phyloP scores from a whole-genome alignment of 345 rosid genomes.

The Jatropha curcas region DNA sequence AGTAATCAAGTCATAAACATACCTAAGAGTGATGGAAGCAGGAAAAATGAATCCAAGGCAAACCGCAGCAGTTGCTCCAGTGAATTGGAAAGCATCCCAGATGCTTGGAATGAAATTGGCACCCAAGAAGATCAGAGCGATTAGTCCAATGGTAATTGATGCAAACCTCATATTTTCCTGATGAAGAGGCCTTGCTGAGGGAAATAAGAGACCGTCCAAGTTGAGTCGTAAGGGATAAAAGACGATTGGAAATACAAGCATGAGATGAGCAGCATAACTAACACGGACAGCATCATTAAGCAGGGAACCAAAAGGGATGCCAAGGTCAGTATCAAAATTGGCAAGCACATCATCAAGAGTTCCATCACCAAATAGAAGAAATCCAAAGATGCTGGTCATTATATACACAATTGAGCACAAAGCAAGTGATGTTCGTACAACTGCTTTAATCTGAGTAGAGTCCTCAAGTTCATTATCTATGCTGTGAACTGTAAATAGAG shows the following conservation, averaged over 20 bases:
- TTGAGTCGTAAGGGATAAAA: conserved; percentile 80
- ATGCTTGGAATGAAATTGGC: conserved; percentile 93
- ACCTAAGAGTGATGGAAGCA: conserved; percentile 78
- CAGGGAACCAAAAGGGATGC: conserved; percentile 67
- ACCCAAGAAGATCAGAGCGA: conserved; percentile 63
- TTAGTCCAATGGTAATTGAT: conserved; percentile 58
- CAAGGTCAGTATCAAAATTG: conserved; percentile 79
- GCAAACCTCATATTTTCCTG: conserved; percentile 67
- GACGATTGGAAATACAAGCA: conserved; percentile 90
- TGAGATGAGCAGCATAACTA: conserved; percentile 83
- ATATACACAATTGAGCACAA: conserved; percentile 75
- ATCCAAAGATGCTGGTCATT: conserved; percentile 78
- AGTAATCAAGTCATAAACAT: conserved; percentile 22
- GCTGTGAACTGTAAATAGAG: conserved; percentile 68
- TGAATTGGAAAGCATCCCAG: conserved; percentile 97
- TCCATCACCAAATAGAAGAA: conserved; percentile 80
- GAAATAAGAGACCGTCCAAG: conserved; percentile 84
- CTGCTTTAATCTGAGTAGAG: conserved; percentile 57
- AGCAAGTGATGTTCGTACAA: conserved; percentile 67
- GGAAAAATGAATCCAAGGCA: conserved; percentile 97
- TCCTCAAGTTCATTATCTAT: conserved; percentile 89
- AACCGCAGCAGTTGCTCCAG: conserved; percentile 93
- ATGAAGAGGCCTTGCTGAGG: conserved; percentile 58
- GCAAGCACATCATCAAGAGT: conserved; percentile 88
- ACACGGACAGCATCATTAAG: conserved; percentile 82